phyloP scores from a whole-genome alignment of 2,329 filamentous ascomycete species.

The Paraphaeosphaeria minitans region DNA sequence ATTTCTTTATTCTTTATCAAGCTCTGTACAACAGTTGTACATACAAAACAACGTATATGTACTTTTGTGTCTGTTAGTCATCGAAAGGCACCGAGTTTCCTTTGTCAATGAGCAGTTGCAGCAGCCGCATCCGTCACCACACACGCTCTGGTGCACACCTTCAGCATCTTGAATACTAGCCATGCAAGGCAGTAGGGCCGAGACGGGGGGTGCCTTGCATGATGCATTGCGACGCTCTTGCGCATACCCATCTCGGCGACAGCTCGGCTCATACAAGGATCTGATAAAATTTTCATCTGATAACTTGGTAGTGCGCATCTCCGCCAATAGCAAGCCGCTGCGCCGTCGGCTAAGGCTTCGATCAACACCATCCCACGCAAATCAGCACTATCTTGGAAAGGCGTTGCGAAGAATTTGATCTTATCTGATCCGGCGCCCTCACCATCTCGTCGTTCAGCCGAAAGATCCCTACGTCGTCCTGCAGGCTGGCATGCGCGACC shows the following conservation, averaged over 20 bases:
- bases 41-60: background rate
- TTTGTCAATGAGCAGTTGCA: background rate
- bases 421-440: slow-evolving; percentile 38
- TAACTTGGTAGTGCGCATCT: slow-evolving; percentile 14
- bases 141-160: slow-evolving; percentile 17
- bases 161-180: slow-evolving; percentile 24
- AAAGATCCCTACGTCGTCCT: slow-evolving; percentile 20
- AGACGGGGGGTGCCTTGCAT: slow-evolving; percentile 23
- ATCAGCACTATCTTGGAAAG: slow-evolving; percentile 22
- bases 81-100: background rate
- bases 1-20: background rate
- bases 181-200: slow-evolving; percentile 27
- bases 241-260: slow-evolving; percentile 1
- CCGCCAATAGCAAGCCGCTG: slow-evolving; percentile 8
- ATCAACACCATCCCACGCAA: slow-evolving; percentile 28
- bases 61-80: background rate
- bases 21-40: background rate
- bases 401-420: slow-evolving; percentile 32
- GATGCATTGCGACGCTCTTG: slow-evolving; percentile 9
- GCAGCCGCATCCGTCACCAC: slow-evolving; percentile 35
- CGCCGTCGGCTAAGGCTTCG: slow-evolving; percentile 17
- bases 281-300: slow-evolving; percentile 1
- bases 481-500: slow-evolving; percentile 23
- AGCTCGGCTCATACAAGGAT: background rate
- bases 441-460: slow-evolving; percentile 26